These are phyloP conservation scores for Boletus sp. DNA, from an alignment of 768 basidiomycete genomes.

Conservation along the genomic window DNA sequence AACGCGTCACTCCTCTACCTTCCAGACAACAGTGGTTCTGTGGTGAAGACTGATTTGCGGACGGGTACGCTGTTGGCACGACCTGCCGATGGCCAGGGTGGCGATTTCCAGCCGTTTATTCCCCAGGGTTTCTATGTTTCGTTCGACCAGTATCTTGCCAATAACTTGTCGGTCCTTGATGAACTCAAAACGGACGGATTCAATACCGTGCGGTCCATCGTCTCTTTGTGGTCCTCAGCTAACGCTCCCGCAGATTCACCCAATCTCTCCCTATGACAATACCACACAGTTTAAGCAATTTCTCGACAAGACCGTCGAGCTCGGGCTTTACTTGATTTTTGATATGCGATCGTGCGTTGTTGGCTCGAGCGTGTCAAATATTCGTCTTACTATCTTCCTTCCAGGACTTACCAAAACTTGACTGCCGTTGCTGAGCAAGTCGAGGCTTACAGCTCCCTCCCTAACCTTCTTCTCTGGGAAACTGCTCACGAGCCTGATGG, in stretches of 20 bases:
- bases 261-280: conserved; percentile 64
- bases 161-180: conserved; percentile 50
- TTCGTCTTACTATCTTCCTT: background rate
- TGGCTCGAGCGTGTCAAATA: background rate
- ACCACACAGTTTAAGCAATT: conserved; percentile 35
- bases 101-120: conserved; percentile 40
- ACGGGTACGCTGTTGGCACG: conserved; percentile 44
- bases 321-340: conserved; percentile 62
- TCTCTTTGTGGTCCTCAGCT: conserved; percentile 3
- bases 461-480: conserved; percentile 69
- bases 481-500: conserved; percentile 75
- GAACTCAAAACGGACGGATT: conserved; percentile 57
- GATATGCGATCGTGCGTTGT: conserved; percentile 61
- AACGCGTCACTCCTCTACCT: conserved; percentile 40
- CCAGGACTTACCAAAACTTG: conserved; percentile 56
- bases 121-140: conserved; percentile 75
- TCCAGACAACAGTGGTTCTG: conserved; percentile 33
- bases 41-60: conserved; percentile 47
- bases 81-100: conserved; percentile 23
- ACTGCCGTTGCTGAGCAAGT: conserved; percentile 63
- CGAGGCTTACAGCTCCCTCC: conserved; percentile 56
- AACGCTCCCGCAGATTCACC: conserved; percentile 55
- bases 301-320: conserved; percentile 13
- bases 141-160: conserved; percentile 51
- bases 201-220: conserved; percentile 16